Evolutionary conservation across 2,329 filamentous ascomycete genomes (phyloP), one percentile per base, ranked within the genome.

Genomic region (Claviceps sp.): DNA sequence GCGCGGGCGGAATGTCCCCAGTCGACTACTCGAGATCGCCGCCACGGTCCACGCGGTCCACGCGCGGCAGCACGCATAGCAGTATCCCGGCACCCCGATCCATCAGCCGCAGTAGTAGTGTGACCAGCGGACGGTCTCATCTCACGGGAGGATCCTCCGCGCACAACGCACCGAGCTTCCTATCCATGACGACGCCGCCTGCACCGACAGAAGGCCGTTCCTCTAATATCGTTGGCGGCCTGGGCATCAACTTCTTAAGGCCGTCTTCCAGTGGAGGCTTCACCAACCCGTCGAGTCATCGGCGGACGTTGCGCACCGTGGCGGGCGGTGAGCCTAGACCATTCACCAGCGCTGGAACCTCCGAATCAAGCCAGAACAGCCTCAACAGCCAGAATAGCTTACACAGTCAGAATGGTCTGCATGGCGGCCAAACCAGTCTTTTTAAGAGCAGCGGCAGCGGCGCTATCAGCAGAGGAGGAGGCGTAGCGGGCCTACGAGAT

Each of bases 11-110:
- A 36, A 68, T 68, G 16, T 77, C 75, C 26, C 72, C 74, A 2
- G 68, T 80, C 1, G 78, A 81, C 62, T 80, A 75, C 58, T 80
- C 78, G 16, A 74, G 77, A 46, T 80, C 78, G 9, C 78, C 78
- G 14, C 78, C 78, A 2, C 69, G 72, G 44, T 79, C 76, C 7
- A 29, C 26, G 46, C 70, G 70, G 36, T 71, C 67, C 53, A 71
- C 74, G 29, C 71, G 73, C 50, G 71, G 72, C 52, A 71, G 67
- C 53, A 71, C 73, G 23, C 71, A 74, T 50, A 73, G 72, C 37
- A 75, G 71, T 49, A 71, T 74, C 48, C 70, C 70, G 1, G 64
- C 63, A 1, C 69, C 69, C 17, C 68, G 70, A 11, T 70, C 73
- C 5, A 62, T 66, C 20, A 79, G 77, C 58, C 69, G 76, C 48